Conservation (phyloP, 805 yeast genomes). For the Myxozyma neotropica region DNA sequence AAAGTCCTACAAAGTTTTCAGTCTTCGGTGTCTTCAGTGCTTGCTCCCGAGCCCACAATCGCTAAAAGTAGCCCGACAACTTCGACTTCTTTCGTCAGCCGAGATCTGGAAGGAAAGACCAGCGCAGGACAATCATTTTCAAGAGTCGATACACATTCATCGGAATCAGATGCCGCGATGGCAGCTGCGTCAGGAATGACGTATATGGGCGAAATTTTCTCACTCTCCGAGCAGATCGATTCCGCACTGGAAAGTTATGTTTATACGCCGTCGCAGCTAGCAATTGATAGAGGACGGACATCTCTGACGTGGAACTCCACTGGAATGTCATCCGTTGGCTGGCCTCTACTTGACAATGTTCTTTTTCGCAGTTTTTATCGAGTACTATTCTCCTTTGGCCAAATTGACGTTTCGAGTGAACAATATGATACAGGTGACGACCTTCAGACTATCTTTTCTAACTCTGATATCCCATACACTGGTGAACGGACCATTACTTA, state of each 20-base stretch:
- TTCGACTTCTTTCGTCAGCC: neutral
- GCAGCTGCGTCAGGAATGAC: neutral
- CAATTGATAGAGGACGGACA: slow-evolving; percentile 2
- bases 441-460: slow-evolving; percentile 9
- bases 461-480: slow-evolving; percentile 16
- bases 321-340: slow-evolving; percentile 20
- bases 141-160: neutral
- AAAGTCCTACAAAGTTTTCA: no score
- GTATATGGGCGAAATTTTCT: neutral
- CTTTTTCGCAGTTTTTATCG: slow-evolving; percentile 19
- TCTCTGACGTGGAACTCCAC: slow-evolving; percentile 24
- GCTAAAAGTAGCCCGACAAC: neutral
- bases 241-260: slow-evolving; percentile 3
- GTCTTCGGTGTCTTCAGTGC: no score
- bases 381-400: slow-evolving; percentile 26
- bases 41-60: no score
- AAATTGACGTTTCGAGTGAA: slow-evolving; percentile 4
- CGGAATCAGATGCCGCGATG: neutral
- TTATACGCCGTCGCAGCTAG: slow-evolving; percentile 22
- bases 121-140: no score
- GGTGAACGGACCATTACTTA: slow-evolving; percentile 6
- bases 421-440: slow-evolving; percentile 17
- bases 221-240: slow-evolving; percentile 9
- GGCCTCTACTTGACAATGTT: slow-evolving; percentile 26
- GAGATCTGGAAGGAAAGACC: no score